A percentile compares a stretch with the other conserved stretches of the same genome.
phyloP scores from a whole-genome alignment of 345 rosid species.

The Eucalyptus erythrocorys region DNA sequence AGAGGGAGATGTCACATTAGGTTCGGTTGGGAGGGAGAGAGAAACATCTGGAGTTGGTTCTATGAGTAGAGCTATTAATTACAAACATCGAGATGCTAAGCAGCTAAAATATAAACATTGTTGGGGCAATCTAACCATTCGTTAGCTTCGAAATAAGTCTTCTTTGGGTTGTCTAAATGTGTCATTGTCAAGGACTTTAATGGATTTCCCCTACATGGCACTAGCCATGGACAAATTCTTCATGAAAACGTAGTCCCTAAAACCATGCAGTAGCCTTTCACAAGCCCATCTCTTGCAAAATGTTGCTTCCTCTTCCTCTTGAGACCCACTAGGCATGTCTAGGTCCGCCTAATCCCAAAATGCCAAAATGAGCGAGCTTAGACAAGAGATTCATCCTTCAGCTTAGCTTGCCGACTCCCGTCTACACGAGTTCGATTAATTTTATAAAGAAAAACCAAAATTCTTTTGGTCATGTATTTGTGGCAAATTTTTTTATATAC shows the following conservation, averaged over 20 bases:
- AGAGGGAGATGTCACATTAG: neutral
- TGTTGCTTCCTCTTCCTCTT: no score
- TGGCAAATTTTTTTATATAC: no score
- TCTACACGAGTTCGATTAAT: no score
- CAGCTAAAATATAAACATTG: neutral
- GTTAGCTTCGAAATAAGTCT: neutral
- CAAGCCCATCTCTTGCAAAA: no score
- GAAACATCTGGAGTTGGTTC: neutral
- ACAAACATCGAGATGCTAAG: neutral
- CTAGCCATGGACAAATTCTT: neutral
- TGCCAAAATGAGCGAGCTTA: no score
- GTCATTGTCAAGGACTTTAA: neutral
- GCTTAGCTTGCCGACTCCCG: no score
- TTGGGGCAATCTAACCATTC: neutral
- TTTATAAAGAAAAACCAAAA: no score
- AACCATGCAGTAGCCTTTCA: neutral
- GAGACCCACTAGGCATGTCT: no score
- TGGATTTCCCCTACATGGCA: neutral
- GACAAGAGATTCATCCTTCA: no score
- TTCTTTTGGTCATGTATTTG: no score
- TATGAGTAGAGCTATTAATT: accelerated
- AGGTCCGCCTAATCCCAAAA: no score
- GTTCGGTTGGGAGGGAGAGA: neutral
- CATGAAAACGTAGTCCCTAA: neutral
- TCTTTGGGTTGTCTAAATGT: neutral